Evolutionary conservation across 495 filamentous ascomycete genomes (phyloP).

Genomic region (Daldinia childiae): DNA sequence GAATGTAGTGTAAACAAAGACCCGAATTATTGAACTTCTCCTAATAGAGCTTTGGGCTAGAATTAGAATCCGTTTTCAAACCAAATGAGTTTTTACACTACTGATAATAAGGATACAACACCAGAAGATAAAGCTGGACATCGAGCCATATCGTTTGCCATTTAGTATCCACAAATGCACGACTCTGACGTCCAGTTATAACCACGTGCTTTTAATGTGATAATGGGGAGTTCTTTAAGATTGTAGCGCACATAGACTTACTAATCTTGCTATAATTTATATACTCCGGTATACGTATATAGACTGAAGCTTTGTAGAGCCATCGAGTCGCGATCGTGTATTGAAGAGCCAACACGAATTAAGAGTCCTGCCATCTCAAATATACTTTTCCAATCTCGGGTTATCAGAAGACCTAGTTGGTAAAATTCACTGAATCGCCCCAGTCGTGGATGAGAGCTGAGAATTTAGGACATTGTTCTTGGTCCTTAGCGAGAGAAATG

Average conservation of each 20-base stretch:
- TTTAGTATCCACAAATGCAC: background rate
- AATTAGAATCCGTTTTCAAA: conserved; percentile 28
- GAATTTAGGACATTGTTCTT: conserved; percentile 37
- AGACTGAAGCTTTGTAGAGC: background rate
- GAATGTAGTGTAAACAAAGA: conserved; percentile 22
- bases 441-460: conserved; percentile 34
- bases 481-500: background rate
- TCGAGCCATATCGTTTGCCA: no score
- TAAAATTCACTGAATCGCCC: conserved; percentile 21
- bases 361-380: no score
- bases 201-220: background rate
- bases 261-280: background rate
- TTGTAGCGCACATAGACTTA: background rate
- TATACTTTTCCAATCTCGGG: no score
- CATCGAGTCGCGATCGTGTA: background rate
- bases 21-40: background rate
- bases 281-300: background rate
- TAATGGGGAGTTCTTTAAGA: background rate
- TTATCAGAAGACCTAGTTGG: conserved; percentile 1
- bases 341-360: no score
- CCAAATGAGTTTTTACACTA: background rate
- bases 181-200: background rate
- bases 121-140: no score
- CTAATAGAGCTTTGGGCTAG: background rate
- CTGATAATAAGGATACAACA: no score